Conservation (phyloP, 2,329 filamentous ascomycete species). For the Fusarium fracticaudum region DNA sequence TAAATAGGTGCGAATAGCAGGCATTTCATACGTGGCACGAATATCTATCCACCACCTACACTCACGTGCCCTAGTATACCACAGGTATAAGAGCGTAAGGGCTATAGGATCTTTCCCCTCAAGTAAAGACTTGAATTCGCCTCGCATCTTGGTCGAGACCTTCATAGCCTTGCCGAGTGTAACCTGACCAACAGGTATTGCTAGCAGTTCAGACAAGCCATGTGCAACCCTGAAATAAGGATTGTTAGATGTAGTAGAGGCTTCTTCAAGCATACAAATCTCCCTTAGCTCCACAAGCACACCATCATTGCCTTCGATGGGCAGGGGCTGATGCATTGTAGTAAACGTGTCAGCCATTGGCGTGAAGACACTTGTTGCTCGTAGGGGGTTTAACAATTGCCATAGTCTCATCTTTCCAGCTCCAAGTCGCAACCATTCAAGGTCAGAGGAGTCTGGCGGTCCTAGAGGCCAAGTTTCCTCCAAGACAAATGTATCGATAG, state of each 20-base stretch:
- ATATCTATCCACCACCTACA: not conserved
- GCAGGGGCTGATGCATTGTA: not conserved
- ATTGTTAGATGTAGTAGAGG: not conserved
- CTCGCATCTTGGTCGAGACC: not conserved
- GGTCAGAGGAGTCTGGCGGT: not conserved
- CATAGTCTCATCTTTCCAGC: not conserved
- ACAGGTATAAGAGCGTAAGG: not conserved
- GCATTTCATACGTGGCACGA: not conserved
- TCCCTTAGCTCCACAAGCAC: accelerated
- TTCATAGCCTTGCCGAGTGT: not conserved
- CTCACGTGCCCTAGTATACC: not conserved
- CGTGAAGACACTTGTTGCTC: not conserved
- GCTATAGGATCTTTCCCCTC: not conserved
- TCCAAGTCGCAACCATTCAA: not conserved
- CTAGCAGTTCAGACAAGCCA: not conserved
- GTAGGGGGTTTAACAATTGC: not conserved
- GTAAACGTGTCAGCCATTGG: not conserved
- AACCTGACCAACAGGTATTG: not conserved
- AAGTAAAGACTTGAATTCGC: not conserved
- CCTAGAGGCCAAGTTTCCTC: not conserved
- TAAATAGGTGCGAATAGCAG: not conserved
- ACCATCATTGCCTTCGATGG: accelerated
- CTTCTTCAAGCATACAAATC: not conserved
- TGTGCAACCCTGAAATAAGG: not conserved
- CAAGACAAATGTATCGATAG: accelerated